Percentiles rank a stretch among this genome's conserved stretches.
Evolutionary conservation across 202 grass and related monocot species (phyloP).

Genomic region (Zizania palustris): DNA sequence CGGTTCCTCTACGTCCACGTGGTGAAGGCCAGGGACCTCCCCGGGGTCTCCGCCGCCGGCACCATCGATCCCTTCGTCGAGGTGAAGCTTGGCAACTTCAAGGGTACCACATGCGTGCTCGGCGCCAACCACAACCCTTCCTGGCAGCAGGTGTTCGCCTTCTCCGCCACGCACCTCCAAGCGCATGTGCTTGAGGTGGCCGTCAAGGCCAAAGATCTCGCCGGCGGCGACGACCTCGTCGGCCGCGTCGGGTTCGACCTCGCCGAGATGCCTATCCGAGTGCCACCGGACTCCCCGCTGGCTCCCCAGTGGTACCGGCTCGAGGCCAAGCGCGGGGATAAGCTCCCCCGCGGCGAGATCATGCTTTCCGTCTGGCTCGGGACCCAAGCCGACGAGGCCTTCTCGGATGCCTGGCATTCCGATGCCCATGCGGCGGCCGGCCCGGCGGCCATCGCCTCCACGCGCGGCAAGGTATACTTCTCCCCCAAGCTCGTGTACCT

Average conservation of each 20-base stretch:
- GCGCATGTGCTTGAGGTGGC: slow-evolving; percentile 71
- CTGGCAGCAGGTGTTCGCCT: slow-evolving; percentile 94
- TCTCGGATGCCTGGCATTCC: slow-evolving; percentile 92
- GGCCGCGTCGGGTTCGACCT: slow-evolving; percentile 78
- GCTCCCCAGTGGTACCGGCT: slow-evolving; percentile 96
- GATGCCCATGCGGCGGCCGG: slow-evolving; percentile 59
- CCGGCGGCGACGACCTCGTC: slow-evolving; percentile 66
- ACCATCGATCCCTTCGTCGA: slow-evolving; percentile 84
- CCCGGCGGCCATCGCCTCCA: slow-evolving; percentile 56
- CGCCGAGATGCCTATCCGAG: slow-evolving; percentile 71
- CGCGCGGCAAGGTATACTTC: slow-evolving; percentile 95
- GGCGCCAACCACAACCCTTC: slow-evolving; percentile 54
- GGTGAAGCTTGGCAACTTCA: slow-evolving; percentile 96
- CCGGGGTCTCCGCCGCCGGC: slow-evolving; percentile 62
- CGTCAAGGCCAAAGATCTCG: slow-evolving; percentile 74
- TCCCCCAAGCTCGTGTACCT: slow-evolving; percentile 95
- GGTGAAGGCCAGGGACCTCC: slow-evolving; percentile 89
- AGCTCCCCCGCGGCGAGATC: slow-evolving; percentile 74
- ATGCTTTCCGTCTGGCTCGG: slow-evolving; percentile 97
- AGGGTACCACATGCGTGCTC: slow-evolving; percentile 57
- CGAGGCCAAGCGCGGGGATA: slow-evolving; percentile 64
- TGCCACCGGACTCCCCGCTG: slow-evolving; percentile 86
- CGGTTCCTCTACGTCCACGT: slow-evolving; percentile 86
- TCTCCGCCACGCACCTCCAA: slow-evolving; percentile 76
- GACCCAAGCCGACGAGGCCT: slow-evolving; percentile 94